These are phyloP conservation scores for Colletotrichum neosansevieriae DNA, from an alignment of 2,329 filamentous ascomycete species.

Conservation along the genomic window DNA sequence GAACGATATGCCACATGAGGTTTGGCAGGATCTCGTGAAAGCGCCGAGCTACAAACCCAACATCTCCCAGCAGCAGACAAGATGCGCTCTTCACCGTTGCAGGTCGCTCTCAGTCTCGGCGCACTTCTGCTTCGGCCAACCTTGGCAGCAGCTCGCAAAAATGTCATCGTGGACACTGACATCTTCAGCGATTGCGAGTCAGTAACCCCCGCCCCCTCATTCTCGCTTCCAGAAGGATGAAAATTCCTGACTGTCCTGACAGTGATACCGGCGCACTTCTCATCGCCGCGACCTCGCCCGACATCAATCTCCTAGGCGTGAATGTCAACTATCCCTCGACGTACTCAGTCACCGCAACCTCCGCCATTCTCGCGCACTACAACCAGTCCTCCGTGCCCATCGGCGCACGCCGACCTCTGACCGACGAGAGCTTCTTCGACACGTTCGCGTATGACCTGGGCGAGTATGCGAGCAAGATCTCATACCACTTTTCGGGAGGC, in stretches of 20 bases:
- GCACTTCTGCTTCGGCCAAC: not conserved
- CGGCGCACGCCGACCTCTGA: conserved; percentile 54
- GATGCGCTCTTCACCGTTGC: conserved; percentile 4
- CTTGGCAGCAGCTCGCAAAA: conserved; percentile 45
- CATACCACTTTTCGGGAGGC: conserved; percentile 55
- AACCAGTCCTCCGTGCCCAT: conserved; percentile 52
- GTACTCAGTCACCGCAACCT: conserved; percentile 56
- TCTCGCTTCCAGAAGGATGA: not conserved
- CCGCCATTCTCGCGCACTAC: conserved; percentile 57
- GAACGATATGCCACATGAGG: too few species aligned
- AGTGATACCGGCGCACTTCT: conserved; percentile 58
- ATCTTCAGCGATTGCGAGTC: conserved; percentile 61
- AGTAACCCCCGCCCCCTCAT: conserved; percentile 30
- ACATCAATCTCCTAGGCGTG: conserved; percentile 54
- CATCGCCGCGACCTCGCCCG: conserved; percentile 53
- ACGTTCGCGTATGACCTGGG: conserved; percentile 51
- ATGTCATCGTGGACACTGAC: conserved; percentile 61
- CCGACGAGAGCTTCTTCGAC: conserved; percentile 59
- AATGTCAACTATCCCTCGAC: conserved; percentile 56
- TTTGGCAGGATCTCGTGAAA: too few species aligned
- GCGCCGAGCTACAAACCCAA: too few species aligned
- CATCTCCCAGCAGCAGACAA: not conserved
- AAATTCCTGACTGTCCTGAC: not conserved
- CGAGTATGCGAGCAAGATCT: conserved; percentile 61
- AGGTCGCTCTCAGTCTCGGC: not conserved